Conservation (phyloP, 305 asterid genomes). For the Fraxinus dipetala region DNA sequence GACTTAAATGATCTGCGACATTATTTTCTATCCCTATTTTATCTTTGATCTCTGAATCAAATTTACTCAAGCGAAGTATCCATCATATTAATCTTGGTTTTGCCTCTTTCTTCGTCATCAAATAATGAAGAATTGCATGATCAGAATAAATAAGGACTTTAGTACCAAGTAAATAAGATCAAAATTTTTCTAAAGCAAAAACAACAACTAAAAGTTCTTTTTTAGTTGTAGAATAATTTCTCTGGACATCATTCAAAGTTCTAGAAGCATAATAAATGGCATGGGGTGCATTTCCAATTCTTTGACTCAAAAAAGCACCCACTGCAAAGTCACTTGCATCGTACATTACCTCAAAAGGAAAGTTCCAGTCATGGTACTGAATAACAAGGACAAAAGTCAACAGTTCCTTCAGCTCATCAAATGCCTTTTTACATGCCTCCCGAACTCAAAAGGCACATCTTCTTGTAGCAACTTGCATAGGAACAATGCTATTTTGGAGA, state of each 20-base stretch:
- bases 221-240: not conserved
- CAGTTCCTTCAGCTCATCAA: not conserved
- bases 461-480: too few species aligned
- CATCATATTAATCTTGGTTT: not conserved
- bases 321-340: not conserved
- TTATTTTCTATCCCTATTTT: too few species aligned
- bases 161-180: not conserved
- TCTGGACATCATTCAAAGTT: too few species aligned
- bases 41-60: not conserved
- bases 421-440: not conserved
- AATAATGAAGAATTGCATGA: not conserved
- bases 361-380: not conserved
- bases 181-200: not conserved
- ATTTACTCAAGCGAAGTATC: not conserved
- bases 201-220: not conserved
- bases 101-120: not conserved
- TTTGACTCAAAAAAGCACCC: not conserved
- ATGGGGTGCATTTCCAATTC: not conserved
- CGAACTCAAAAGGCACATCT: not conserved
- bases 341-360: not conserved
- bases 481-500: not conserved
- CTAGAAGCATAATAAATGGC: not conserved
- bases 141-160: too few species aligned
- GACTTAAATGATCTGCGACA: not conserved
- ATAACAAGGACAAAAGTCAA: not conserved